These are phyloP conservation scores for Podaxis carcinomalis DNA, from an alignment of 768 basidiomycete genomes.

Conservation along the genomic window DNA sequence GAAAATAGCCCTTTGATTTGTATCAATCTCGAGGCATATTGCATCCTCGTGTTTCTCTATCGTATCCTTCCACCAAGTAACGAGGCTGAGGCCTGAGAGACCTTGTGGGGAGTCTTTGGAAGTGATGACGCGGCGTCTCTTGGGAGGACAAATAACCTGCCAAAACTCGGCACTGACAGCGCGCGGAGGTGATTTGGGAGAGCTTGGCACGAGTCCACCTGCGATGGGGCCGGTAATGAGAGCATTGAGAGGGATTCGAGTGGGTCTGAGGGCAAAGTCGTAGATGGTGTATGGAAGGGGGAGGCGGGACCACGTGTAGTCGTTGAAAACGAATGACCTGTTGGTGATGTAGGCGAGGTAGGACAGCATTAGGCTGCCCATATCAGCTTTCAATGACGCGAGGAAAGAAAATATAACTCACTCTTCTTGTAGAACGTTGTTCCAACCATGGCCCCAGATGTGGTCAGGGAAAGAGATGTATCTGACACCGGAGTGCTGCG, in stretches of 20 bases:
- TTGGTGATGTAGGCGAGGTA: constrained; percentile 47
- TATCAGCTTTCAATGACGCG: background rate
- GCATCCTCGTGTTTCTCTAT: constrained; percentile 26
- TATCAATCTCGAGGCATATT: constrained; percentile 1
- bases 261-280: constrained; percentile 47
- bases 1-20: constrained; percentile 31
- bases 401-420: constrained; percentile 26
- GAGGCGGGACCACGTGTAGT: constrained; percentile 55
- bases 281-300: constrained; percentile 53
- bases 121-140: constrained; percentile 20
- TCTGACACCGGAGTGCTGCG: constrained; percentile 18
- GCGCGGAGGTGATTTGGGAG: constrained; percentile 4
- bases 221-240: constrained; percentile 54
- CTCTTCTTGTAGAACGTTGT: constrained; percentile 62
- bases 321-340: constrained; percentile 58
- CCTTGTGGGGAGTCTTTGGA: constrained; percentile 28
- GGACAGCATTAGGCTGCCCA: constrained; percentile 40
- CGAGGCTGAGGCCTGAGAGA: constrained; percentile 30
- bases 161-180: constrained; percentile 50
- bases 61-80: constrained; percentile 46
- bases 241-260: constrained; percentile 52
- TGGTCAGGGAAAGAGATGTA: constrained; percentile 52
- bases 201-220: constrained; percentile 29
- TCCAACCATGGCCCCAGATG: constrained; percentile 58
- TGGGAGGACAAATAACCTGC: constrained; percentile 39